phyloP scores from a whole-genome alignment of 1,139 yeast species.

The Nematodospora anomalae region DNA sequence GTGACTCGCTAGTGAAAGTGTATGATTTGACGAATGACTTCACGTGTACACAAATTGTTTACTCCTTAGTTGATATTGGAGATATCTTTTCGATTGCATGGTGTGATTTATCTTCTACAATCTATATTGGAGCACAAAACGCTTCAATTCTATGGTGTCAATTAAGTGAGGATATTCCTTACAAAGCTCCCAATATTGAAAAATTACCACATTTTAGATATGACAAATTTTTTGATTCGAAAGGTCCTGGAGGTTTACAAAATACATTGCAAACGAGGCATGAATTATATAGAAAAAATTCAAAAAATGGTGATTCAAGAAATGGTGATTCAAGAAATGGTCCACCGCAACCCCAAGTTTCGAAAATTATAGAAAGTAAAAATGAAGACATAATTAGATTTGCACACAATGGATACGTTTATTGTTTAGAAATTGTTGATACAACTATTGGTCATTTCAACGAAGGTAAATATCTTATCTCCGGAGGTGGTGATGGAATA shows the following conservation, averaged over 20 bases:
- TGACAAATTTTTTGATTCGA: slow-evolving; percentile 86
- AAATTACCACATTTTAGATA: slow-evolving; percentile 78
- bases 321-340: neutral
- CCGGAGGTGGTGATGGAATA: slow-evolving; percentile 90
- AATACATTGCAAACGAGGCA: slow-evolving; percentile 36
- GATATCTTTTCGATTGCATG: slow-evolving; percentile 86
- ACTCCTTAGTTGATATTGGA: slow-evolving; percentile 85
- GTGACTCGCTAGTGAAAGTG: slow-evolving; percentile 84
- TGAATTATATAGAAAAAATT: slow-evolving; percentile 23
- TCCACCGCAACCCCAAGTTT: slow-evolving; percentile 16
- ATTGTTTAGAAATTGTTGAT: slow-evolving; percentile 54
- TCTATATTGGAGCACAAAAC: slow-evolving; percentile 89
- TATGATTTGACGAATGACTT: slow-evolving; percentile 57
- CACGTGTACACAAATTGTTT: slow-evolving; percentile 61
- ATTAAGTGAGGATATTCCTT: slow-evolving; percentile 17
- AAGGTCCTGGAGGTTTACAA: slow-evolving; percentile 73
- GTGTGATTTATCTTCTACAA: slow-evolving; percentile 56
- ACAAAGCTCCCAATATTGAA: slow-evolving; percentile 20
- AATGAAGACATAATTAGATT: slow-evolving; percentile 64
- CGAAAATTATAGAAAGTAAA: slow-evolving; percentile 63
- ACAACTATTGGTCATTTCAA: slow-evolving; percentile 15
- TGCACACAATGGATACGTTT: slow-evolving; percentile 91
- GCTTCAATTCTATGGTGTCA: slow-evolving; percentile 80
- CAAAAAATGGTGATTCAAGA: slow-evolving; percentile 9
- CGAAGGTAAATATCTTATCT: slow-evolving; percentile 21